Evolutionary conservation across 768 basidiomycete genomes (phyloP).

Genomic region (Suillus cothurnatus): DNA sequence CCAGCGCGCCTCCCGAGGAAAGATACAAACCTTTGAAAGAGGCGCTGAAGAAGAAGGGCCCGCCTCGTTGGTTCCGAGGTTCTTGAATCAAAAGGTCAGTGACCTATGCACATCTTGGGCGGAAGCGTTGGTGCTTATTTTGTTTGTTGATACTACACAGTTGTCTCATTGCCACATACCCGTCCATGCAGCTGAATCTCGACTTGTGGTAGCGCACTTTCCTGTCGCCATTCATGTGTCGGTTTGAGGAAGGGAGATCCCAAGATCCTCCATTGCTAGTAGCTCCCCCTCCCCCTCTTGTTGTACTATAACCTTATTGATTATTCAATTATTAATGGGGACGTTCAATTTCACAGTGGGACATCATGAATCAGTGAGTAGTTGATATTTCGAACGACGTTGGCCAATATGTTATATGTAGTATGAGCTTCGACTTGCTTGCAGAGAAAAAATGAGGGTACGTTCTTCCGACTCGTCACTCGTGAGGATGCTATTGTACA

Average conservation of each 20-base stretch:
- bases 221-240: neutral
- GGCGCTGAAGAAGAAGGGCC: neutral
- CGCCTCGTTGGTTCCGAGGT: neutral
- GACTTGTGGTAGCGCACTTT: neutral
- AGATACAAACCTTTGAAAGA: neutral
- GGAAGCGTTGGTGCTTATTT: neutral
- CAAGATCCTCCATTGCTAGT: neutral
- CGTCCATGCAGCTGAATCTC: neutral
- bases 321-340: too few species aligned
- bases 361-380: too few species aligned
- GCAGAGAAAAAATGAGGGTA: too few species aligned
- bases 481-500: too few species aligned
- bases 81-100: too few species aligned
- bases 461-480: too few species aligned
- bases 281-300: neutral
- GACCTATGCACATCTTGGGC: neutral
- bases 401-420: too few species aligned
- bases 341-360: too few species aligned
- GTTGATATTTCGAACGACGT: too few species aligned
- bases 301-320: too few species aligned
- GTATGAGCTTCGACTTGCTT: too few species aligned
- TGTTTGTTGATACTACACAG: neutral
- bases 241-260: neutral
- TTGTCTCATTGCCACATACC: neutral
- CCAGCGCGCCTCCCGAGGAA: neutral